Base-by-base conservation (phyloP, 2,329 filamentous ascomycete species). In the Pseudogymnoascus sp. region DNA sequence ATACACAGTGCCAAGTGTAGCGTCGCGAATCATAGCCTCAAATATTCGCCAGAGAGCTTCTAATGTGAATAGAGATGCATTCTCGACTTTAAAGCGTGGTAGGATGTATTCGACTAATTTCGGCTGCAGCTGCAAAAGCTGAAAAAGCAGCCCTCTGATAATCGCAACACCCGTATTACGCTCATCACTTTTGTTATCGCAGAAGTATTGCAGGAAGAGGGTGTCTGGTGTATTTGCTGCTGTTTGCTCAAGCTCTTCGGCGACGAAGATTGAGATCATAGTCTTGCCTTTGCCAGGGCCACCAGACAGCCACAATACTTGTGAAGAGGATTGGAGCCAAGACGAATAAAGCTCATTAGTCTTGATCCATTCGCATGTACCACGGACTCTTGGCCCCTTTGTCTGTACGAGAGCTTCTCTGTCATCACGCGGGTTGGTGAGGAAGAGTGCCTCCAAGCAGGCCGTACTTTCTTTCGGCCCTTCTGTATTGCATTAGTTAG, bases 151-250 rank as follows among this genome's bases (percentile, higher is more conserved):
- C 0, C 80, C 78, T 1, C 75, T 74, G 1, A 82, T 65, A 0
- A 81, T 74, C 0, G 76, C 71, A 0, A 67, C 71, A 0, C 75
- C 75, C 53, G 68, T 78, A 63, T 78, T 80, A 19, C 78, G 37
- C 0, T 67, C 62, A 3, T 65, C n/a, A 37, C 79, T 67, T 6
- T 73, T 74, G 16, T 71, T 70, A 66, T 82, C 74, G 67, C 76
- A 82, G 69, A 81, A 78, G 69, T 78, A 79, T 64, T 6, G 73
- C 13, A 68, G 38, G 44, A 53, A 38, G 14, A 8, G 2, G 6
- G n/a, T 16, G n/a, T 8, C n/a, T 38, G 3, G 14, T 7, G n/a
- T 38, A n/a, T 16, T 3, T 37, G 35, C 14, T 14, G 35, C 13
- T 4, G 35, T n/a, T 37, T 5, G 35, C 1, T 38, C 37, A 16